These are phyloP conservation scores for Verticillium dahliae DNA, from an alignment of 2,329 filamentous ascomycete species.

Conservation along the genomic window DNA sequence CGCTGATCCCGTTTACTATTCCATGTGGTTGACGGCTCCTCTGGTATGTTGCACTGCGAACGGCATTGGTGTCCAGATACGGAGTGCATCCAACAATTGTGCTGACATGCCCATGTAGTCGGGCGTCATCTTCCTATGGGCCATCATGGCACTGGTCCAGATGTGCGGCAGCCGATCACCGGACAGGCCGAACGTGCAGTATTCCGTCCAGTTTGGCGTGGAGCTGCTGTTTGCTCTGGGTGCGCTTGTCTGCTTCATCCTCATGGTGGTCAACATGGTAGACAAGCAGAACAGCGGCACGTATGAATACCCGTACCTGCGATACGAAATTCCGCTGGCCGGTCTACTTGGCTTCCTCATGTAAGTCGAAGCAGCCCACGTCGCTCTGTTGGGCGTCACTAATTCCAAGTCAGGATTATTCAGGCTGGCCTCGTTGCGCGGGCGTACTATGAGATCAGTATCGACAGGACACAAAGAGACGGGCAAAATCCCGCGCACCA, in stretches of 20 bases:
- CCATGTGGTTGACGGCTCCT: constrained; percentile 10
- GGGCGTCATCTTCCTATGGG: constrained; percentile 8
- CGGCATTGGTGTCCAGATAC: too few species aligned
- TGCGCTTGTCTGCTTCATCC: constrained; percentile 10
- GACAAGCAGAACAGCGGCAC: constrained; percentile 8
- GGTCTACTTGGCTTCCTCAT: constrained; percentile 9
- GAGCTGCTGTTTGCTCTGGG: constrained; percentile 11
- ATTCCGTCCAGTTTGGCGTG: constrained; percentile 12
- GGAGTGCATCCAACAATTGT: not conserved
- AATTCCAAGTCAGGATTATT: constrained; percentile 1
- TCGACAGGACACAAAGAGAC: constrained; percentile 5
- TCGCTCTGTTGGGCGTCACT: too few species aligned
- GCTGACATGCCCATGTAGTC: not conserved
- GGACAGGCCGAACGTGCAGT: constrained; percentile 6
- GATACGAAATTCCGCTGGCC: constrained; percentile 11
- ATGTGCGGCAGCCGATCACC: constrained; percentile 4
- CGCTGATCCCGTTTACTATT: constrained; percentile 8
- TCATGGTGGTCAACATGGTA: constrained; percentile 11
- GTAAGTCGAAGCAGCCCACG: constrained; percentile 1
- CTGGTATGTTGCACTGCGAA: not conserved
- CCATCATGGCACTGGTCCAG: constrained; percentile 2
- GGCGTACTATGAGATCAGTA: constrained; percentile 10
- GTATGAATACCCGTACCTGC: constrained; percentile 11
- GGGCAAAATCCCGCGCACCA: not conserved
- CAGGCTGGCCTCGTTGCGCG: constrained; percentile 8